Conservation (phyloP, 768 basidiomycete genomes). For the Hebeloma cylindrosporum region DNA sequence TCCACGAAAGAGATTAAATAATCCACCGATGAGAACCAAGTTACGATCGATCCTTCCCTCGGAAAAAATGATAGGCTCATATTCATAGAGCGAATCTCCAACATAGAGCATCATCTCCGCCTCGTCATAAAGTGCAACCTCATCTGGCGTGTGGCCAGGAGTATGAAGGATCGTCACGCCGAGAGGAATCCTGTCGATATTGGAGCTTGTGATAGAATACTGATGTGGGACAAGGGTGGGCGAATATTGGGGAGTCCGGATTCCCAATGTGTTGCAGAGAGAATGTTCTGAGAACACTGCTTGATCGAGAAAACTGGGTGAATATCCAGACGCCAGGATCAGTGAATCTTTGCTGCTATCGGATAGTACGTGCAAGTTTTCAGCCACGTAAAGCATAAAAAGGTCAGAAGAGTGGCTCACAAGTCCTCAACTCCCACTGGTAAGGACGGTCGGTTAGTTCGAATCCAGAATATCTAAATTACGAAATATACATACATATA, state of each 20-base stretch:
- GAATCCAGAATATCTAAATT: background rate
- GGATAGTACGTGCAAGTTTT: background rate
- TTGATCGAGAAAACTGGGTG: conserved; percentile 43
- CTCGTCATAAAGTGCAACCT: conserved; percentile 53
- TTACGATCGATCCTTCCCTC: conserved; percentile 49
- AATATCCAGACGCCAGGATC: conserved; percentile 49
- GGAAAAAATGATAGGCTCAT: conserved; percentile 57
- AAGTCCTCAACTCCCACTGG: conserved; percentile 53
- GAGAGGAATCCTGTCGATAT: conserved; percentile 23
- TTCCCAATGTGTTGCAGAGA: conserved; percentile 41
- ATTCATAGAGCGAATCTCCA: conserved; percentile 57
- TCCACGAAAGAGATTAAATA: conserved; percentile 42
- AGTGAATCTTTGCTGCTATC: conserved; percentile 41
- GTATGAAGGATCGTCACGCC: conserved; percentile 51
- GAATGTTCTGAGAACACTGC: conserved; percentile 44
- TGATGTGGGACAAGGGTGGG: conserved; percentile 47
- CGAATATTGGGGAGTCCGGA: conserved; percentile 45
- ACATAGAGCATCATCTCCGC: conserved; percentile 54
- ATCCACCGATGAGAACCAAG: conserved; percentile 48
- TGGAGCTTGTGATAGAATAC: conserved; percentile 29
- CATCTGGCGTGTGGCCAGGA: conserved; percentile 60
- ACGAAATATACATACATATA: conserved; percentile 42
- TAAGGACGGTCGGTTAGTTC: background rate
- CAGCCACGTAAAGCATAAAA: background rate
- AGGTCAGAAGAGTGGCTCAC: conserved; percentile 21